Percentiles rank a stretch among this genome's conserved stretches.
Evolutionary conservation across 2,329 filamentous ascomycete genomes (phyloP).

Genomic region (Aspergillus persii): DNA sequence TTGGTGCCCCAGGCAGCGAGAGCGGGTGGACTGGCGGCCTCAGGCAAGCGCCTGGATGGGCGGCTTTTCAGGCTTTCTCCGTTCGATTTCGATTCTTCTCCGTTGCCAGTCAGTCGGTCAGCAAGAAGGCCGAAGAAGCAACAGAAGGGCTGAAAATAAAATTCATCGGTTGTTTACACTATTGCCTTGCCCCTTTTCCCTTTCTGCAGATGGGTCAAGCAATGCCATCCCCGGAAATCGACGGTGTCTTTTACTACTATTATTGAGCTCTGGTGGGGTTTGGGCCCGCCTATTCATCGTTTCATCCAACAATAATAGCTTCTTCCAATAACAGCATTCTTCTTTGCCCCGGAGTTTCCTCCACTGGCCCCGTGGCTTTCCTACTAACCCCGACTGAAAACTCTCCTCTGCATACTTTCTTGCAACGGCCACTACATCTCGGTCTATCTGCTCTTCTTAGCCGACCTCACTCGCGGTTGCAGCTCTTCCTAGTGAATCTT

Average conservation of each 20-base stretch:
- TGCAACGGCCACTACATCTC: not conserved
- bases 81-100: not conserved
- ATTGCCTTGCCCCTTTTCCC: not conserved
- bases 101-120: not conserved
- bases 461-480: not conserved
- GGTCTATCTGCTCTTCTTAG: not conserved
- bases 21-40: not conserved
- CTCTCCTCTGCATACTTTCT: not conserved
- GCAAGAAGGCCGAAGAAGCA: not conserved
- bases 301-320: conserved; percentile 4
- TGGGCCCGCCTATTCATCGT: conserved; percentile 3
- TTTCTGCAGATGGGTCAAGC: not conserved
- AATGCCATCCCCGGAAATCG: conserved; percentile 6
- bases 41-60: not conserved
- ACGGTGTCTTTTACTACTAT: conserved; percentile 11
- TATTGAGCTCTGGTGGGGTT: conserved; percentile 18
- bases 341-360: not conserved
- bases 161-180: not conserved
- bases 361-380: not conserved
- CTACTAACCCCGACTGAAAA: not conserved
- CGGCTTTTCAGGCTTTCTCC: not conserved
- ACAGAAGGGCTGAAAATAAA: not conserved
- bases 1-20: conserved; percentile 18
- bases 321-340: not conserved
- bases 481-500: not conserved